Percentiles rank a stretch among this genome's conserved stretches.
These are phyloP conservation scores for Lactifluus echinatus DNA, from an alignment of 768 basidiomycete genomes.

Conservation along the genomic window DNA sequence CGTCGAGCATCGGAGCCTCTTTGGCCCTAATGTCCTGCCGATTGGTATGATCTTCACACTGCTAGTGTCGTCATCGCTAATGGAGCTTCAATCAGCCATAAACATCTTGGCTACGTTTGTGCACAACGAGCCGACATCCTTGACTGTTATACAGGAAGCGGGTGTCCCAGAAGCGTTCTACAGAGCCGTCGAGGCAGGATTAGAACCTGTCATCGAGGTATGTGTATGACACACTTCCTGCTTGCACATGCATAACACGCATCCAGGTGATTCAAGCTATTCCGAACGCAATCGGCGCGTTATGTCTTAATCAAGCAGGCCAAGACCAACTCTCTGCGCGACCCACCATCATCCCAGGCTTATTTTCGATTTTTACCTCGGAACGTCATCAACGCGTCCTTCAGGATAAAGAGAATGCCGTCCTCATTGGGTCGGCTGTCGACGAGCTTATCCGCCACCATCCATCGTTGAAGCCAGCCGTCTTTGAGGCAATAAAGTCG, in stretches of 20 bases:
- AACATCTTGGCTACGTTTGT: slow-evolving; percentile 95
- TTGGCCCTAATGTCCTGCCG: slow-evolving; percentile 81
- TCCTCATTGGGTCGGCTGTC: slow-evolving; percentile 78
- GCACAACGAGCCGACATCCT: slow-evolving; percentile 96
- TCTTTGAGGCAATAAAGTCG: slow-evolving; percentile 69
- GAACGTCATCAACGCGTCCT: slow-evolving; percentile 75
- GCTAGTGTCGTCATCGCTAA: neutral
- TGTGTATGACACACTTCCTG: neutral
- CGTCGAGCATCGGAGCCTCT: slow-evolving; percentile 70
- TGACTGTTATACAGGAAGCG: slow-evolving; percentile 87
- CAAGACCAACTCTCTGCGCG: slow-evolving; percentile 71
- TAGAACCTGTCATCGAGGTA: slow-evolving; percentile 87
- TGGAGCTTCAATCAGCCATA: slow-evolving; percentile 48
- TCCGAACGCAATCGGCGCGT: slow-evolving; percentile 90
- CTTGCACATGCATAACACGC: neutral
- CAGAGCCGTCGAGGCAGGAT: slow-evolving; percentile 68
- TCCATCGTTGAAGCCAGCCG: slow-evolving; percentile 69
- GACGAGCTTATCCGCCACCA: slow-evolving; percentile 98
- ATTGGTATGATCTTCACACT: slow-evolving; percentile 46
- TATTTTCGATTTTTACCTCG: slow-evolving; percentile 82
- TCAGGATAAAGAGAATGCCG: slow-evolving; percentile 88
- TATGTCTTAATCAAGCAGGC: slow-evolving; percentile 89
- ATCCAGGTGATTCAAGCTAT: slow-evolving; percentile 81
- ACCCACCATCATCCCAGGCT: slow-evolving; percentile 73
- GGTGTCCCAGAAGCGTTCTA: slow-evolving; percentile 87